Evolutionary conservation across 2,329 filamentous ascomycete genomes (phyloP).

Genomic region (Diplodia corticola): DNA sequence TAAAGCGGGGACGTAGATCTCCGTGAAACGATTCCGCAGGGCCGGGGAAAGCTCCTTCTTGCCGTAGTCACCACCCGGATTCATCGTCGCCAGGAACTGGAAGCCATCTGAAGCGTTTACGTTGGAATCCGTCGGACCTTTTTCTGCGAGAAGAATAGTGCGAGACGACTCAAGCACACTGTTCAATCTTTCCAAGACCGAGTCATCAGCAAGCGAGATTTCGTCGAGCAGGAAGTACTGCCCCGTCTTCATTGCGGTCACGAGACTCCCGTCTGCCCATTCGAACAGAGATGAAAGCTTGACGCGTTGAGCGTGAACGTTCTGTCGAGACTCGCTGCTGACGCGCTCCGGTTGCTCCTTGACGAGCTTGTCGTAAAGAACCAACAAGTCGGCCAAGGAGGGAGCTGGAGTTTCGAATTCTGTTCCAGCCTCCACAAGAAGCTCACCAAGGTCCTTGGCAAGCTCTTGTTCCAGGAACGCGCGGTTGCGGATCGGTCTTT

Average conservation of each 20-base stretch:
- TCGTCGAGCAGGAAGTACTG: slow-evolving; percentile 94
- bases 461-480: slow-evolving; percentile 69
- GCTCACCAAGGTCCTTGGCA: slow-evolving; percentile 58
- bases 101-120: slow-evolving; percentile 76
- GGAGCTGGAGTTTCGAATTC: neutral
- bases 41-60: slow-evolving; percentile 97
- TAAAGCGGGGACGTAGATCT: slow-evolving; percentile 94
- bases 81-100: slow-evolving; percentile 98
- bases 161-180: slow-evolving; percentile 90
- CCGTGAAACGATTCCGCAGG: slow-evolving; percentile 92
- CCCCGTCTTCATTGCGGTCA: slow-evolving; percentile 88
- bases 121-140: slow-evolving; percentile 80
- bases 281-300: slow-evolving; percentile 87
- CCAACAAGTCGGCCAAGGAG: slow-evolving; percentile 50
- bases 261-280: slow-evolving; percentile 91
- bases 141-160: slow-evolving; percentile 87
- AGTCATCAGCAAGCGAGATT: slow-evolving; percentile 96
- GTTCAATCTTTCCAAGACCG: slow-evolving; percentile 92
- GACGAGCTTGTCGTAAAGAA: slow-evolving; percentile 58
- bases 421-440: slow-evolving; percentile 27
- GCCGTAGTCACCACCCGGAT: slow-evolving; percentile 96
- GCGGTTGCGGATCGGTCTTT: slow-evolving; percentile 86
- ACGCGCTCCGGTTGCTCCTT: slow-evolving; percentile 48
- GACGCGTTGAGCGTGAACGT: slow-evolving; percentile 40
- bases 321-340: slow-evolving; percentile 42